These are phyloP conservation scores for Botryotinia narcissicola DNA, from an alignment of 2,329 filamentous ascomycete species.

Conservation along the genomic window DNA sequence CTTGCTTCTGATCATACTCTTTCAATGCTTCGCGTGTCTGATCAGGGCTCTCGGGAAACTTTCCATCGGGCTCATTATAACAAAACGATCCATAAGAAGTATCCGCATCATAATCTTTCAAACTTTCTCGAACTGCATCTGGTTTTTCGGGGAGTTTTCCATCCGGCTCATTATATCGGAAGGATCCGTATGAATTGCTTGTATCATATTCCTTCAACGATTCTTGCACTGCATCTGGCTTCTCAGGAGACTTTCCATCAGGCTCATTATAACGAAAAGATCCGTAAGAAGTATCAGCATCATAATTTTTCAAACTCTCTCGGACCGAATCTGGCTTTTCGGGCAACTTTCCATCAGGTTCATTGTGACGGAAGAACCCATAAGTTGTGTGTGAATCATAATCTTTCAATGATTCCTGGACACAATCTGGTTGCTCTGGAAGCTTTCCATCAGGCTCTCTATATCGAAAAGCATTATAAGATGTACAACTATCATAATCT, in stretches of 20 bases:
- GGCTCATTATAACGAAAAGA: constrained; percentile 38
- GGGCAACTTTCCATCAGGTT: constrained; percentile 31
- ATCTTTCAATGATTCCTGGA: constrained; percentile 39
- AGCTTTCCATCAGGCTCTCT: constrained; percentile 34
- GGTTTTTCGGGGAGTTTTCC: constrained; percentile 30
- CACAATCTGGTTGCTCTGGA: constrained; percentile 32
- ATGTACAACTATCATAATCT: constrained; percentile 19
- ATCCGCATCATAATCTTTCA: constrained; percentile 31
- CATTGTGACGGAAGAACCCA: constrained; percentile 28
- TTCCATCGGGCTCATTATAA: constrained; percentile 33
- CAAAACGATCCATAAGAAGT: constrained; percentile 24
- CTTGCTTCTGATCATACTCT: constrained; percentile 22
- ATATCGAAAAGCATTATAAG: constrained; percentile 30
- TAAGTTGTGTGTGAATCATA: constrained; percentile 23
- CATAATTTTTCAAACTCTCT: constrained; percentile 36
- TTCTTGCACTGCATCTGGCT: constrained; percentile 37
- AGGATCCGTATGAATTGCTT: constrained; percentile 24
- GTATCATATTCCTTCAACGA: constrained; percentile 43
- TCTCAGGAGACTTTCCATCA: constrained; percentile 38
- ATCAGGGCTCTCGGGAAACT: constrained; percentile 31
- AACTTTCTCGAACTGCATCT: constrained; percentile 39
- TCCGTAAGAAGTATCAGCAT: constrained; percentile 25
- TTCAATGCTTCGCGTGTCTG: constrained; percentile 39
- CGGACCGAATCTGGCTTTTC: constrained; percentile 37
- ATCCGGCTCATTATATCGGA: constrained; percentile 32